Percentiles rank a stretch among this genome's conserved stretches.
Conservation (phyloP, 2,329 filamentous ascomycete species). For the Penicillium concentricum region DNA sequence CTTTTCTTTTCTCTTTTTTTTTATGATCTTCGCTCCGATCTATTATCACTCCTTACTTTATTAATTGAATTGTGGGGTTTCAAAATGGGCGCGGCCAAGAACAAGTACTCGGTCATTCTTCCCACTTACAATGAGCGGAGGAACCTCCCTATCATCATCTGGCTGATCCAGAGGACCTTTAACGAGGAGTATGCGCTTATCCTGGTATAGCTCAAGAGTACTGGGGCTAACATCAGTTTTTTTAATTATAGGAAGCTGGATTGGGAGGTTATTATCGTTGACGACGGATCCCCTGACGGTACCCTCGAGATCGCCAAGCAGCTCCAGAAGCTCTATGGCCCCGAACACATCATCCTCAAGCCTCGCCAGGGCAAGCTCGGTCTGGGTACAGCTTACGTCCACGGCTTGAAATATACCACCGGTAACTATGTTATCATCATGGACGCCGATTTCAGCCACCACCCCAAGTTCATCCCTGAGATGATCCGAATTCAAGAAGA, state of each 20-base stretch:
- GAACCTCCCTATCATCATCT: constrained; percentile 94
- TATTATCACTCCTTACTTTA: constrained; percentile 10
- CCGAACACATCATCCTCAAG: constrained; percentile 76
- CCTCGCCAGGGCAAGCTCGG: constrained; percentile 91
- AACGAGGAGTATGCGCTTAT: constrained; percentile 67
- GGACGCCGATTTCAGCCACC: constrained; percentile 99
- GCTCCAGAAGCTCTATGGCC: constrained; percentile 78
- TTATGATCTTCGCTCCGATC: constrained; percentile 5
- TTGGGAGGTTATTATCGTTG: constrained; percentile 97
- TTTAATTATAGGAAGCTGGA: constrained; percentile 70
- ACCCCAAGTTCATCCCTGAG: constrained; percentile 96
- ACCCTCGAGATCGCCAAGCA: constrained; percentile 89
- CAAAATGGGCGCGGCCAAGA: constrained; percentile 38
- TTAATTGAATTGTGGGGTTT: constrained; percentile 7
- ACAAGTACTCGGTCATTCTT: constrained; percentile 96
- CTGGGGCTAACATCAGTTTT: neutral
- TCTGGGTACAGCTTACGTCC: constrained; percentile 94
- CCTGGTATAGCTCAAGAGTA: neutral
- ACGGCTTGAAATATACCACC: constrained; percentile 83
- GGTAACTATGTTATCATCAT: constrained; percentile 99
- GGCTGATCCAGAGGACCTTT: constrained; percentile 90
- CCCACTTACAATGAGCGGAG: constrained; percentile 98
- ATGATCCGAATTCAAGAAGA: constrained; percentile 83
- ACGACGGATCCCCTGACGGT: constrained; percentile 95
- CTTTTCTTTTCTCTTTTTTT: constrained; percentile 12